Conservation (phyloP, 2,329 filamentous ascomycete genomes). For the Curvularia lunata region DNA sequence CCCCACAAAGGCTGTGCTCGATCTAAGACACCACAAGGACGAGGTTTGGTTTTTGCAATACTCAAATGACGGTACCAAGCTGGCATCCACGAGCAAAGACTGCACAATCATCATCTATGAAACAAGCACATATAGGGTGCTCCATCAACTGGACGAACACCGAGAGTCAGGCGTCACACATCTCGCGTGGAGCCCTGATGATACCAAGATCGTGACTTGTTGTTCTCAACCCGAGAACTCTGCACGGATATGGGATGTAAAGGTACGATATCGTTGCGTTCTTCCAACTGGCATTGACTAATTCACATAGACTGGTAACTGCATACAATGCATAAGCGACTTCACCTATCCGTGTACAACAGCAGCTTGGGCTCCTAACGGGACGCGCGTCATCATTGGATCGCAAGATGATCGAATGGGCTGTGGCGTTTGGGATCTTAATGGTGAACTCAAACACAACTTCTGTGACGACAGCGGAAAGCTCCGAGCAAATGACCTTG, state of each 20-base stretch:
- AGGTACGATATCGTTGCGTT: slow-evolving; percentile 27
- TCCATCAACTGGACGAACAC: slow-evolving; percentile 70
- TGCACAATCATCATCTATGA: slow-evolving; percentile 82
- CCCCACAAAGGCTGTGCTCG: slow-evolving; percentile 72
- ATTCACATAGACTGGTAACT: slow-evolving; percentile 49
- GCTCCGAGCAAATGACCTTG: slow-evolving; percentile 82
- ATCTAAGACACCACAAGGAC: slow-evolving; percentile 74
- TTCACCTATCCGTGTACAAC: slow-evolving; percentile 87
- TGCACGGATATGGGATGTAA: slow-evolving; percentile 75
- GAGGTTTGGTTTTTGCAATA: slow-evolving; percentile 94
- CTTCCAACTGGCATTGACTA: slow-evolving; percentile 9
- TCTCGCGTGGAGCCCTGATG: slow-evolving; percentile 90
- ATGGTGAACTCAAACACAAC: slow-evolving; percentile 64
- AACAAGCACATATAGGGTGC: slow-evolving; percentile 69
- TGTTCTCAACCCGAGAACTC: slow-evolving; percentile 68
- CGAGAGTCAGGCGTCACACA: slow-evolving; percentile 75
- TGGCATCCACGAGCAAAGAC: slow-evolving; percentile 83
- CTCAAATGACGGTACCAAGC: slow-evolving; percentile 80
- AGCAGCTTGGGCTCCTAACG: slow-evolving; percentile 86
- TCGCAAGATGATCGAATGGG: slow-evolving; percentile 48
- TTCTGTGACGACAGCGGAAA: slow-evolving; percentile 64
- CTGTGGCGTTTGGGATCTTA: slow-evolving; percentile 65
- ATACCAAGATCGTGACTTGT: slow-evolving; percentile 84
- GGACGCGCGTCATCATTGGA: slow-evolving; percentile 76
- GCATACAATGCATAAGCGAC: slow-evolving; percentile 66